Evolutionary conservation across 2,329 filamentous ascomycete genomes (phyloP).

Genomic region (Myriosclerotinia curreyana): DNA sequence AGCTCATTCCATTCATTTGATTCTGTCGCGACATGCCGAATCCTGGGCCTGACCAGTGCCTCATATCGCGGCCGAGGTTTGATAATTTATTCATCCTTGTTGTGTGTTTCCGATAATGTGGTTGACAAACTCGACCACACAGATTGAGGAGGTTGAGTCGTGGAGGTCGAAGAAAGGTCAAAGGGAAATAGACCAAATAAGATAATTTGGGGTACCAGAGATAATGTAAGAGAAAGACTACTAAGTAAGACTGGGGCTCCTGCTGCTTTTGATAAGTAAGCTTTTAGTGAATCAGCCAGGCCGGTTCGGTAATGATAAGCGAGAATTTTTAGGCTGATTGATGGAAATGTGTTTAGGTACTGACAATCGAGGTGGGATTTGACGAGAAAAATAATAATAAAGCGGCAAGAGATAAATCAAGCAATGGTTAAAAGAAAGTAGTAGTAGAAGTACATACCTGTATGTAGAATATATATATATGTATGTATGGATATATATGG

Average conservation of each 20-base stretch:
- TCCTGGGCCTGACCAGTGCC: conserved; percentile 64
- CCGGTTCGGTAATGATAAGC: conserved; percentile 13
- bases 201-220: conserved; percentile 18
- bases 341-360: not conserved
- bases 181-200: conserved; percentile 15
- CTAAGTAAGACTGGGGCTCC: no score
- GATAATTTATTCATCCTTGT: conserved; percentile 66
- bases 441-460: no score
- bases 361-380: not conserved
- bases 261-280: conserved; percentile 19
- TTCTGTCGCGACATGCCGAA: conserved; percentile 59
- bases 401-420: conserved; percentile 5
- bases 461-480: no score
- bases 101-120: conserved; percentile 14
- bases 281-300: not conserved
- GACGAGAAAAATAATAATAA: not conserved
- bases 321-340: conserved; percentile 2
- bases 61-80: conserved; percentile 67
- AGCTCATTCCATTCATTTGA: conserved; percentile 41
- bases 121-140: conserved; percentile 18
- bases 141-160: conserved; percentile 8
- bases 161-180: conserved; percentile 20
- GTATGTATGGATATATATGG: no score
- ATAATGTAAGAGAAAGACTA: conserved; percentile 22
- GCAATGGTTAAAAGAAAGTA: not conserved